Evolutionary conservation across 2,329 filamentous ascomycete species (phyloP), one percentile per base, ranked within the genome.

Genomic region (Colletotrichum eremochloae): DNA sequence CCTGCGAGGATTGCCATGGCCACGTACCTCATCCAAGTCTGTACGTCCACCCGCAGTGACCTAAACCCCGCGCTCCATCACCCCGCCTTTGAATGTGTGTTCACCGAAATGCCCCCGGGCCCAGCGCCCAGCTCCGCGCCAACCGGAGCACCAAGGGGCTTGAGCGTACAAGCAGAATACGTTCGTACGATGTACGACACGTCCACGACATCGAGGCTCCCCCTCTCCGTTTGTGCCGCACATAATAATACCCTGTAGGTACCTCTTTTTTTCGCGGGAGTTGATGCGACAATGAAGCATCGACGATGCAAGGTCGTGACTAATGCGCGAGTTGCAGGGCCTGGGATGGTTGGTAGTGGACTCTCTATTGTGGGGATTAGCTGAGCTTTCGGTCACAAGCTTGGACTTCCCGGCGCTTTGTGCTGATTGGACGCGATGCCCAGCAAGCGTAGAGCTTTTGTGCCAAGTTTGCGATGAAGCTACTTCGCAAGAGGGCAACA

Each of bases 271-370:
- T 67, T 33, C 15, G 42, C 31, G 33, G n/a, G 20, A 70, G 50
- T 61, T 63, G 20, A 38, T 20, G 52, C 63, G 29, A 18, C 15
- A 48, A 38, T 62, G 52, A 57, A 68, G 68, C 57, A 58, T 36
- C 68, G 50, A 68, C 60, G 57, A 71, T 71, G 68, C 64, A 57
- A 63, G 58, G 68, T 38, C 68, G 53, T 71, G 68, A 68, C 68
- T 71, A 71, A 71, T 71, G 68, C 60, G 65, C 68, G 12, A n/a
- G 52, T 40, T 46, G 36, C 63, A 56, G 24, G 46, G 63, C 40
- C 63, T 44, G 33, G 63, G 63, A 46, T 46, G 40, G 57, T 57
- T 63, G 57, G 42, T 38, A 15, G 57, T 58, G 64, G 64, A 52
- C 64, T 58, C 64, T 58, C n/a, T 6, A 29, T 14, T 29, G 68